phyloP scores from a whole-genome alignment of 257 asterid genomes.

The Fraxinus anomala region DNA sequence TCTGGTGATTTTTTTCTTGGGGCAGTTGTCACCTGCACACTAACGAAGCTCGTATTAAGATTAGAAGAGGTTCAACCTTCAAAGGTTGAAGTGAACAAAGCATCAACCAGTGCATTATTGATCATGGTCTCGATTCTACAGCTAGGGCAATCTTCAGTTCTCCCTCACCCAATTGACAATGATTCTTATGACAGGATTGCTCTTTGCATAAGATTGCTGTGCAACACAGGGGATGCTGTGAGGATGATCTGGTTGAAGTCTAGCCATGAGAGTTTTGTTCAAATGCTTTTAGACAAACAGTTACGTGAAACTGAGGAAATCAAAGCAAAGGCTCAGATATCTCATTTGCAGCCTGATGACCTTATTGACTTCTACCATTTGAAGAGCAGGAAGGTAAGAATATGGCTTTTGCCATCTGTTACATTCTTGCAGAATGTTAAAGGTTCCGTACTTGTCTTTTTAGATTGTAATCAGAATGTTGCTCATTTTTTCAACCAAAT shows the following conservation, averaged over 20 bases:
- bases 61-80: slow-evolving; percentile 90
- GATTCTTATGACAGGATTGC: slow-evolving; percentile 82
- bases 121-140: slow-evolving; percentile 85
- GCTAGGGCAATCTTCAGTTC: slow-evolving; percentile 86
- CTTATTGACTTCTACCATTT: slow-evolving; percentile 91
- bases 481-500: neutral
- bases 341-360: slow-evolving; percentile 89
- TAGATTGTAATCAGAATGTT: neutral
- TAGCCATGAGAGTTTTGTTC: slow-evolving; percentile 86
- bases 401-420: slow-evolving; percentile 24
- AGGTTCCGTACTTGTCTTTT: neutral
- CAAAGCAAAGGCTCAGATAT: slow-evolving; percentile 75
- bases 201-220: slow-evolving; percentile 75
- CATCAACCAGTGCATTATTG: slow-evolving; percentile 59
- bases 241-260: slow-evolving; percentile 85
- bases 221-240: slow-evolving; percentile 62
- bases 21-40: slow-evolving; percentile 83
- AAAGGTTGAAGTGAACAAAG: slow-evolving; percentile 74
- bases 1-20: slow-evolving; percentile 93
- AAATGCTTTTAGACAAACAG: slow-evolving; percentile 90
- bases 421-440: no score
- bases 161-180: slow-evolving; percentile 91
- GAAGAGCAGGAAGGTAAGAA: slow-evolving; percentile 88
- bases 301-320: slow-evolving; percentile 85
- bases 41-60: slow-evolving; percentile 76